Base-by-base conservation (phyloP, 2,329 filamentous ascomycete species). In the Mariannaea elegans region DNA sequence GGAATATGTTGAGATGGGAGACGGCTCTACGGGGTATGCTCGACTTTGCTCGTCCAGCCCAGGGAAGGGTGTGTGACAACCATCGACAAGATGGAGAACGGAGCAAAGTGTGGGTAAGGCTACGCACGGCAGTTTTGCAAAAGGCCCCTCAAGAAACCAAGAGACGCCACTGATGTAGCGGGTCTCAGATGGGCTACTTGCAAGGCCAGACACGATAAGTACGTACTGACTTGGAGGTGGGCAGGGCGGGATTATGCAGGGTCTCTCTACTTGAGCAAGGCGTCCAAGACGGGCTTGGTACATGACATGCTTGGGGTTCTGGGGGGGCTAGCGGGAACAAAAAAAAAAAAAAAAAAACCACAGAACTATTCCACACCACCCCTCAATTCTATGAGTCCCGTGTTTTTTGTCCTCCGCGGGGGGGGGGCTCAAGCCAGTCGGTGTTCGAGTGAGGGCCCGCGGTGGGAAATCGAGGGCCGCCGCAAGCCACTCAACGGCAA, bases 121-220 rank as follows among this genome's bases (percentile, higher is more conserved):
- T 70, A 68, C 63, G 70, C 66, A 69, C 70, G 70, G 70, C 70
- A 72, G 68, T 72, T 67, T 72, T 68, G 64, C 65, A 70, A 69
- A 68, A 66, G 64, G 61, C 55, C 62, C 65, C 65, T 66, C 66
- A 63, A 63, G 44, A 41, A 19, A 46, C 44, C 44, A 53, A 52
- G 41, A 64, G 62, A 59, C 69, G 69, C 69, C 69, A 68, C 69
- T 70, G 69, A 71, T 71, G 69, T 67, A 68, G 69, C 68, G 69
- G 67, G 69, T 69, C 67, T 69, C 61, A 70, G 64, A 71, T 69
- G 69, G 67, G 60, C 62, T 65, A 55, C 65, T 63, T 66, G 57
- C 65, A 61, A 67, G 62, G 65, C 56, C 41, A 42, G 31, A 47
- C 34, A 49, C 56, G 47, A 39, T 19, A 19, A 44, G 39, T 64